Percentiles rank a stretch among this genome's conserved stretches.
Evolutionary conservation across 495 filamentous ascomycete genomes (phyloP).

Genomic region (Extremus antarcticus): DNA sequence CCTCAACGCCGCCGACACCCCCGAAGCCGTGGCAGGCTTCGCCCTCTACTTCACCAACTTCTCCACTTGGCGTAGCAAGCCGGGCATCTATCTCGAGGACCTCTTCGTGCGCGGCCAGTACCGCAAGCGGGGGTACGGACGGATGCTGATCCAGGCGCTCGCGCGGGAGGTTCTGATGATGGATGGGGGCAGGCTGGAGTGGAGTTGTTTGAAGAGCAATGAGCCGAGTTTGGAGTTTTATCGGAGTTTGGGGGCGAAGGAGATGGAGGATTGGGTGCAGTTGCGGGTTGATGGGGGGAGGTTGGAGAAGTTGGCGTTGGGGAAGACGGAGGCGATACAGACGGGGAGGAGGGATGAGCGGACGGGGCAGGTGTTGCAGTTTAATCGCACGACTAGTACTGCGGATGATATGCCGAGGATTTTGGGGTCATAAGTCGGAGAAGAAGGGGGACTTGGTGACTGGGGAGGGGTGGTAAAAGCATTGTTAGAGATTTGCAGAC

Average conservation of each 20-base stretch:
- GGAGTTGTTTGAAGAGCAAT: constrained; percentile 90
- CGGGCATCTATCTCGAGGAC: constrained; percentile 93
- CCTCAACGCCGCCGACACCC: constrained; percentile 22
- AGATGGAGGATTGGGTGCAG: constrained; percentile 78
- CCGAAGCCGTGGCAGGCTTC: constrained; percentile 39
- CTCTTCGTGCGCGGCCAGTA: constrained; percentile 66
- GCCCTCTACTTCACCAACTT: constrained; percentile 65
- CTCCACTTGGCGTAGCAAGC: constrained; percentile 67
- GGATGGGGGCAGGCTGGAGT: constrained; percentile 69
- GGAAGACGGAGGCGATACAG: background rate
- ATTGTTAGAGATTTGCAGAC: background rate
- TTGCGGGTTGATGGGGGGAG: constrained; percentile 77
- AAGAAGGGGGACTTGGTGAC: background rate
- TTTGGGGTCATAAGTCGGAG: background rate
- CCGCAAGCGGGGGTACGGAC: constrained; percentile 69
- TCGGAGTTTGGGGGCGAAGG: constrained; percentile 63
- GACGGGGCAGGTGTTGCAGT: background rate
- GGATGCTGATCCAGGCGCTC: constrained; percentile 59
- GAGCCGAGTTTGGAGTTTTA: constrained; percentile 84
- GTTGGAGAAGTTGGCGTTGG: constrained; percentile 48
- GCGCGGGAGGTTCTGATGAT: constrained; percentile 65
- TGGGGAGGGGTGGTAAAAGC: background rate
- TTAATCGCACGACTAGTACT: background rate
- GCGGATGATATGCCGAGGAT: background rate
- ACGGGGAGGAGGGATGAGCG: background rate